Conservation (phyloP, 371 early-diverging fungal genomes). For the Mortierella sp. region DNA sequence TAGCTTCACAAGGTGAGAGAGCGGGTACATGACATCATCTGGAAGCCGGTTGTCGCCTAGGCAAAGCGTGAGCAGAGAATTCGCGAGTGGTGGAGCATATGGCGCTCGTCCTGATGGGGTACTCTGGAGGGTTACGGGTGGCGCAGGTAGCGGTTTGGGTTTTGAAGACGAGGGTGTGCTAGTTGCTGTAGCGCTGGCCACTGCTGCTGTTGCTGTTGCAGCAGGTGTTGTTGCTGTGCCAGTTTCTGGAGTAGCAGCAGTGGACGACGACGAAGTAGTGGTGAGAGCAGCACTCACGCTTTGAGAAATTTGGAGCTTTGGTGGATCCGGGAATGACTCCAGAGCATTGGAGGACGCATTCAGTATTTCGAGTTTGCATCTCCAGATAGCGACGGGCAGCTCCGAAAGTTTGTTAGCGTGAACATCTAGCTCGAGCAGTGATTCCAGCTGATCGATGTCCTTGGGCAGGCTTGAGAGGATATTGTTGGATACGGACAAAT, state of each 20-base stretch:
- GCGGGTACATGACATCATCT: slow-evolving; percentile 84
- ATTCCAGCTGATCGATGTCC: slow-evolving; percentile 67
- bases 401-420: slow-evolving; percentile 78
- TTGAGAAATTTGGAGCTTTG: slow-evolving; percentile 8
- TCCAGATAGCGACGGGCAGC: slow-evolving; percentile 90
- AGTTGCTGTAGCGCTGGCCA: background rate
- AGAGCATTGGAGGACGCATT: slow-evolving; percentile 86
- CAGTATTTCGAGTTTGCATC: slow-evolving; percentile 72
- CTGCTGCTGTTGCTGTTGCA: background rate
- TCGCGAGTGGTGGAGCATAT: slow-evolving; percentile 66
- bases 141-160: slow-evolving; percentile 34
- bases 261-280: slow-evolving; percentile 29
- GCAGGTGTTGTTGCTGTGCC: background rate
- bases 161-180: slow-evolving; percentile 19
- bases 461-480: slow-evolving; percentile 68
- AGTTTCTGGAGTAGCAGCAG: slow-evolving; percentile 13
- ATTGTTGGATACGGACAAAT: slow-evolving; percentile 78
- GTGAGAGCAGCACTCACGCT: slow-evolving; percentile 3
- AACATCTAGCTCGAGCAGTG: slow-evolving; percentile 66
- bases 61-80: slow-evolving; percentile 69
- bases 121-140: slow-evolving; percentile 26
- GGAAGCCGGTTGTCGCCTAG: slow-evolving; percentile 87
- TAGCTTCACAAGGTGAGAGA: slow-evolving; percentile 78
- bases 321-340: slow-evolving; percentile 73
- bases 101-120: slow-evolving; percentile 18